Percentiles rank a stretch among this genome's conserved stretches.
Evolutionary conservation across 2,329 filamentous ascomycete species (phyloP).

Genomic region (Cladosporium cucumerinum): DNA sequence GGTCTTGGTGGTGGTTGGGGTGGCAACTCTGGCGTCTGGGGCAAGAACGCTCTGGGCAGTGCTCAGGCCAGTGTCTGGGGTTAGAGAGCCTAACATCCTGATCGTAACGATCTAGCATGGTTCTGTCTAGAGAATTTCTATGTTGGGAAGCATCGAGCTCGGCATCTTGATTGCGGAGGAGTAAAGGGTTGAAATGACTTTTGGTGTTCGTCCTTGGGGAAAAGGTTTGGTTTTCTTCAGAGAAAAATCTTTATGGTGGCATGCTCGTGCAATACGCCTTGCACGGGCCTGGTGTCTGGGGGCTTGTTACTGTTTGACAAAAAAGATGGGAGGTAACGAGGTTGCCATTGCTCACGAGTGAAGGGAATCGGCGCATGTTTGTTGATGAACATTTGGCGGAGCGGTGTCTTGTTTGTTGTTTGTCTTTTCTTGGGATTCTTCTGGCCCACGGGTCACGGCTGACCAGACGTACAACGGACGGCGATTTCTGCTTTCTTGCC

Average conservation of each 20-base stretch:
- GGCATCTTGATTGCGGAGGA: constrained; percentile 7
- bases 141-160: neutral
- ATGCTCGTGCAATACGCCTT: constrained; percentile 1
- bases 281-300: constrained; percentile 12
- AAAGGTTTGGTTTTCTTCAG: neutral
- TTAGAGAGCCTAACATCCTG: constrained; percentile 43
- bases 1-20: constrained; percentile 65
- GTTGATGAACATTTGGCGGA: constrained; percentile 5
- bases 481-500: constrained; percentile 5
- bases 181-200: constrained; percentile 12
- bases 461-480: constrained; percentile 7
- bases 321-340: constrained; percentile 6
- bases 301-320: constrained; percentile 4
- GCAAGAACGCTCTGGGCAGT: constrained; percentile 66
- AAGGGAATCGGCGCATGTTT: neutral
- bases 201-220: constrained; percentile 2
- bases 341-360: constrained; percentile 5
- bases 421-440: neutral
- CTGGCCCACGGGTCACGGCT: neutral
- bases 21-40: constrained; percentile 78
- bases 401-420: neutral
- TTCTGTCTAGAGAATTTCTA: neutral
- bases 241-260: constrained; percentile 5
- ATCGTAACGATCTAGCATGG: constrained; percentile 1
- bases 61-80: constrained; percentile 89